Base-by-base conservation (phyloP, 2,329 filamentous ascomycete genomes). In the Diaporthe citri region DNA sequence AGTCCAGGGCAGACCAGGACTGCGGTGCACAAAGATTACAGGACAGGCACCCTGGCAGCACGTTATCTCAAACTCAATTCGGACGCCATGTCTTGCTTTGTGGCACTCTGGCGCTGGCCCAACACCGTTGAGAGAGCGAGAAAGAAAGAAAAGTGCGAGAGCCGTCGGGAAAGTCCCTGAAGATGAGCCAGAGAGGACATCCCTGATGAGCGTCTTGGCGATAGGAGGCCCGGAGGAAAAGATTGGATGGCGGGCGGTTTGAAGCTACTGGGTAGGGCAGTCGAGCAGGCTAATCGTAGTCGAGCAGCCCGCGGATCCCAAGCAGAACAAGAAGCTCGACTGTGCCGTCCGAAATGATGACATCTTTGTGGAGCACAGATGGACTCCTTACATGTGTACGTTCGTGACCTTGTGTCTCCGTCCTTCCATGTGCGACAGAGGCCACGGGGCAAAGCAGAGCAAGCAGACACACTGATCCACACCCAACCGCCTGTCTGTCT, bases 21-120 rank as follows among this genome's bases (percentile, higher is more conserved):
- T 48, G 17, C 17, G 43, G 17, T 22, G 46, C 15, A 62, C 36
- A 43, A 28, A 20, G 10, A 39, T 25, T 52, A 20, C 28, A 22
- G 20, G 66, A 56, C 34, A 52, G 12, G 31, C 46, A 56, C 36
- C 48, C 48, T 48, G 43, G 46, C 22, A 67, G 39, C 51, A 71
- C 51, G 67, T 57, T 71, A 71, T 56, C 67, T 71, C 67, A 71
- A 71, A 71, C 51, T 59, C 69, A 71, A 59, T 71, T 71, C 10
- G 67, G 28, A 71, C 67, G 51, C 39, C 51, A 71, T 46, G 10
- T 51, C 62, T 66, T 22, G 34, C 20, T 8, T 20, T 51, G 62
- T 36, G 62, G 12, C 20, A n/a, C 43, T n/a, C 43, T 66, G 28
- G 62, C 41, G 17, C 28, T 57, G 51, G 20, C 36, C 55, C 55